phyloP scores from a whole-genome alignment of 106 monocot species.

The Dactylorhiza incarnata region DNA sequence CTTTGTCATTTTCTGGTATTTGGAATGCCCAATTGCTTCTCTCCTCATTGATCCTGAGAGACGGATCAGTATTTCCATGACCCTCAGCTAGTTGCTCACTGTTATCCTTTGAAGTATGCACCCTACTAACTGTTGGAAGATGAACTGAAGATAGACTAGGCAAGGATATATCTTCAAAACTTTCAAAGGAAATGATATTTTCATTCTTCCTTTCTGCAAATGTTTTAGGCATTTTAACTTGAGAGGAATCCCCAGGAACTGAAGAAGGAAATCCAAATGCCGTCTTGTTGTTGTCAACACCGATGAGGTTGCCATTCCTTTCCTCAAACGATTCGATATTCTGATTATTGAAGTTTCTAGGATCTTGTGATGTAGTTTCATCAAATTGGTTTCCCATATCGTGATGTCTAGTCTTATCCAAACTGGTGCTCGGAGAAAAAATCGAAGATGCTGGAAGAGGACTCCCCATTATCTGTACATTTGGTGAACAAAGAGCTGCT shows the following conservation, averaged over 20 bases:
- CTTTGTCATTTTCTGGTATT: conserved; percentile 16
- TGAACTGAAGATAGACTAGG: conserved; percentile 11
- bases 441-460: conserved; percentile 24
- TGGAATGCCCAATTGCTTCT: conserved; percentile 2
- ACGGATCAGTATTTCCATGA: conserved; percentile 13
- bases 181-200: conserved; percentile 8
- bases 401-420: conserved; percentile 12
- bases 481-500: conserved; percentile 21
- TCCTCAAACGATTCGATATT: neutral
- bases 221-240: conserved; percentile 3
- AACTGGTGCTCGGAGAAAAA: conserved; percentile 8
- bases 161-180: conserved; percentile 11
- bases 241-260: conserved; percentile 19
- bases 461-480: conserved; percentile 30
- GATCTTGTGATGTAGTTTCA: neutral
- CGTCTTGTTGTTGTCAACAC: conserved; percentile 8
- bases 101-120: conserved; percentile 17
- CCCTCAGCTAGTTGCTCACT: conserved; percentile 2
- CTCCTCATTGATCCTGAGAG: conserved; percentile 5
- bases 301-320: conserved; percentile 3
- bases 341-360: neutral
- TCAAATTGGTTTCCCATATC: conserved; percentile 5
- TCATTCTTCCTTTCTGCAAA: conserved; percentile 10
- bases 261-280: conserved; percentile 12
- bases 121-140: conserved; percentile 25